phyloP scores from a whole-genome alignment of 2,329 filamentous ascomycete species.

The Colletotrichum destructivum region DNA sequence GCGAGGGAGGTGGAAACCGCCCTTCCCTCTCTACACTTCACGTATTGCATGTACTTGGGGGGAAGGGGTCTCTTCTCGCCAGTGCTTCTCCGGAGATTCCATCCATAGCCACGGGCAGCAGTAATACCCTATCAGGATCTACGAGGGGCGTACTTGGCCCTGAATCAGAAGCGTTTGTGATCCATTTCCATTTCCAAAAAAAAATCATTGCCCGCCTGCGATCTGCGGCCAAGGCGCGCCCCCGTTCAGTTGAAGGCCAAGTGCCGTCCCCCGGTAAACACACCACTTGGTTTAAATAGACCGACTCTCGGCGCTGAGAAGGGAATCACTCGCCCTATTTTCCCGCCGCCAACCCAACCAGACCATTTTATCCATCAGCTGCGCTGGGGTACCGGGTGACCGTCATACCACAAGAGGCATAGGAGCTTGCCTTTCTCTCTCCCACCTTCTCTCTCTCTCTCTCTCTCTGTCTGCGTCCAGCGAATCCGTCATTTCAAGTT shows the following conservation, averaged over 20 bases:
- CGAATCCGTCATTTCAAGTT: constrained; percentile 27
- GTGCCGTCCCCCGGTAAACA: constrained; percentile 24
- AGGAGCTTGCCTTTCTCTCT: not conserved
- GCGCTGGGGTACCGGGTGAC: constrained; percentile 36
- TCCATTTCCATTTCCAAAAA: constrained; percentile 21
- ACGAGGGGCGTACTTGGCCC: constrained; percentile 21
- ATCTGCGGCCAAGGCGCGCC: constrained; percentile 34
- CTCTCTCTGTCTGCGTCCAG: too few species aligned
- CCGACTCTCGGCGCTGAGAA: constrained; percentile 29
- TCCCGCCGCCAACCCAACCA: constrained; percentile 19
- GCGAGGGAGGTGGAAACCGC: not conserved
- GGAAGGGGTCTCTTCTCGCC: not conserved
- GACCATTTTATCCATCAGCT: constrained; percentile 38
- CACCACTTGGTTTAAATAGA: constrained; percentile 34
- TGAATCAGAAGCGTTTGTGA: constrained; percentile 36
- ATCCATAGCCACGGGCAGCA: not conserved
- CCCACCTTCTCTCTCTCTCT: too few species aligned
- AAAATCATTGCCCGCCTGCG: not conserved
- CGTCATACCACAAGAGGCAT: constrained; percentile 32
- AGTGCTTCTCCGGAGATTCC: constrained; percentile 4
- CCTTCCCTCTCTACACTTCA: not conserved
- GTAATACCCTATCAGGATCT: constrained; percentile 22
- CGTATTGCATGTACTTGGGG: too few species aligned
- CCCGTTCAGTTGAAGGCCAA: constrained; percentile 19
- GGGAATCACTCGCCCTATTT: constrained; percentile 9